A percentile compares a stretch with the other conserved stretches of the same genome.
phyloP scores from a whole-genome alignment of 2,329 filamentous ascomycete species.

The Sclerotinia glacialis region DNA sequence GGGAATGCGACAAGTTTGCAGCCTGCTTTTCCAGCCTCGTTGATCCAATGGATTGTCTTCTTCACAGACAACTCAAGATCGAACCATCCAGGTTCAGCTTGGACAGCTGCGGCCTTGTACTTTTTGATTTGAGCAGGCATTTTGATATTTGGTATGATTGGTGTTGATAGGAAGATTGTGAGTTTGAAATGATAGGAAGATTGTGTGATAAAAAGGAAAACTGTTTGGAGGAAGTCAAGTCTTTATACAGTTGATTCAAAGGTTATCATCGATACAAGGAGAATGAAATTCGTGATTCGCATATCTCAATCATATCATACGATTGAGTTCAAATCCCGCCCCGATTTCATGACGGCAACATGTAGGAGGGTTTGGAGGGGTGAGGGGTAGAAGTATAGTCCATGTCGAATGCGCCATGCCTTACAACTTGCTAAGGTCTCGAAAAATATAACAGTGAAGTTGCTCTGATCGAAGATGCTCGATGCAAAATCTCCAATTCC shows the following conservation, averaged over 20 bases:
- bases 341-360: background rate
- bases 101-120: slow-evolving; percentile 47
- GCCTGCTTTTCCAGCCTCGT: slow-evolving; percentile 51
- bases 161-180: background rate
- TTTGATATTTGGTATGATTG: background rate
- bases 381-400: background rate
- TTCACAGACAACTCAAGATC: slow-evolving; percentile 53
- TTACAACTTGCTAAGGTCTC: background rate
- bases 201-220: background rate
- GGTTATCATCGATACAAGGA: background rate
- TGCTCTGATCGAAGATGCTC: background rate
- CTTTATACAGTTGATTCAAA: slow-evolving; percentile 18
- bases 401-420: background rate
- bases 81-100: slow-evolving; percentile 59
- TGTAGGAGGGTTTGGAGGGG: background rate
- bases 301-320: slow-evolving; percentile 1
- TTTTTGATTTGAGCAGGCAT: slow-evolving; percentile 23
- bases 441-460: background rate
- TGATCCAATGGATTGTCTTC: slow-evolving; percentile 57
- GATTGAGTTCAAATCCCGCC: slow-evolving; percentile 16
- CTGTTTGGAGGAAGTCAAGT: background rate
- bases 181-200: background rate
- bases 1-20: slow-evolving; percentile 55
- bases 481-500: background rate
- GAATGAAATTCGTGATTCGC: background rate